Evolutionary conservation across 202 grass and related monocot species (phyloP).

Genomic region (Brachypodium distachyon): DNA sequence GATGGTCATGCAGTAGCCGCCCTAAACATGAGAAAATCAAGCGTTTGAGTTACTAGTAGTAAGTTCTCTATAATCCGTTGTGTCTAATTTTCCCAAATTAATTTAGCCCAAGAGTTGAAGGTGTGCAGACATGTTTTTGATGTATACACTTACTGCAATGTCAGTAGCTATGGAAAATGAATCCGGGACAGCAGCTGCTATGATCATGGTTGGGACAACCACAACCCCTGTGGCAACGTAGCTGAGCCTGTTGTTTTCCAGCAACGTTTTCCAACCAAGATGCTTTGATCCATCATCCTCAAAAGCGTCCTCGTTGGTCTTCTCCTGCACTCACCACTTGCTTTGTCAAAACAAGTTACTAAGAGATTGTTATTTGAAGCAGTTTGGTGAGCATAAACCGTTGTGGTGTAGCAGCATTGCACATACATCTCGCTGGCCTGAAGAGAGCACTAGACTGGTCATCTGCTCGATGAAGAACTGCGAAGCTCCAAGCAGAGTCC

Average conservation of each 20-base stretch:
- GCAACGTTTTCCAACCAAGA: background rate
- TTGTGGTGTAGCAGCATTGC: background rate
- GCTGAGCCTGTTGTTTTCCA: conserved; percentile 29
- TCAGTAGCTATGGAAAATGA: conserved; percentile 61
- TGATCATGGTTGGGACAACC: conserved; percentile 46
- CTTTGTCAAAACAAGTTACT: background rate
- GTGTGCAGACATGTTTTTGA: background rate
- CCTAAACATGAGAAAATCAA: conserved; percentile 27
- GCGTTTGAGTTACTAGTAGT: background rate
- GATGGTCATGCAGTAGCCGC: conserved; percentile 93
- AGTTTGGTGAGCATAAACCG: background rate
- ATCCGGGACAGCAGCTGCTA: conserved; percentile 46
- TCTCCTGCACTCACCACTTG: conserved; percentile 9
- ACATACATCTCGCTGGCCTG: background rate
- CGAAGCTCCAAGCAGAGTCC: conserved; percentile 65
- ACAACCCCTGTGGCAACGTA: conserved; percentile 33
- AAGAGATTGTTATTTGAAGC: background rate
- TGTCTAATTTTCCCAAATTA: background rate
- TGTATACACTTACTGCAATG: conserved; percentile 52
- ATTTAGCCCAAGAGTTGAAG: background rate
- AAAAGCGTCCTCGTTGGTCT: background rate
- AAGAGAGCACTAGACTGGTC: conserved; percentile 13
- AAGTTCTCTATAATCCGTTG: no score
- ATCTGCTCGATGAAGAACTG: conserved; percentile 88
- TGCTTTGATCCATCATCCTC: background rate